Percentiles rank a stretch among this genome's conserved stretches.
These are phyloP conservation scores for Phalaenopsis aphrodite DNA, from an alignment of 106 monocot genomes.

Conservation along the genomic window DNA sequence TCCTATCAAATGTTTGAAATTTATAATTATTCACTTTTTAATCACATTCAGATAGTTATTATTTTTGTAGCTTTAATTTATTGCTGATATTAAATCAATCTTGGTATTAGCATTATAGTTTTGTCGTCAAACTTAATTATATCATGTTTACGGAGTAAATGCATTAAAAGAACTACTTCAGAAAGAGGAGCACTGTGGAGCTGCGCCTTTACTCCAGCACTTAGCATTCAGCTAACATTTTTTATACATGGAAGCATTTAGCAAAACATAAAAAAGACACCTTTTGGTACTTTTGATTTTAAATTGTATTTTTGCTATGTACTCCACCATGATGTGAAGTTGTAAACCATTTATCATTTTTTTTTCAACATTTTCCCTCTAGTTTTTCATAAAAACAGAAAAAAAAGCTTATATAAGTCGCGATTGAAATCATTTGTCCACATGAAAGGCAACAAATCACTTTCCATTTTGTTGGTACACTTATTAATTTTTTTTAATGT, in stretches of 20 bases:
- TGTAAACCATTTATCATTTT: too few species aligned
- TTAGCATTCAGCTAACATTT: background rate
- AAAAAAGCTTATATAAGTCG: too few species aligned
- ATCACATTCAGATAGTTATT: background rate
- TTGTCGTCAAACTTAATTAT: background rate
- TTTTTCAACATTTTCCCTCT: too few species aligned
- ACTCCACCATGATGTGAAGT: too few species aligned
- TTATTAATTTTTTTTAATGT: background rate
- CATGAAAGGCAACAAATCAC: too few species aligned
- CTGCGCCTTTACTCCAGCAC: background rate
- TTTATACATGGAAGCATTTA: background rate
- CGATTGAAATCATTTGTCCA: too few species aligned
- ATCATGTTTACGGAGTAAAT: background rate
- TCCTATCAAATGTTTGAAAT: background rate
- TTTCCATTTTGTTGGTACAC: background rate
- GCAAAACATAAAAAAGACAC: background rate
- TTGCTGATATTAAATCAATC: background rate
- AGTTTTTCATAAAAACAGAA: too few species aligned
- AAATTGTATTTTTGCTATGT: too few species aligned
- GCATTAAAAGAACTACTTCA: background rate
- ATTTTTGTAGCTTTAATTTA: background rate
- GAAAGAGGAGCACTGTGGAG: background rate
- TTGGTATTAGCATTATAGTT: background rate
- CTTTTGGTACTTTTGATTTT: too few species aligned
- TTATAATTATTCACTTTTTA: background rate